Evolutionary conservation across 257 asterid species (phyloP).

Genomic region (Verbascum thapsus): DNA sequence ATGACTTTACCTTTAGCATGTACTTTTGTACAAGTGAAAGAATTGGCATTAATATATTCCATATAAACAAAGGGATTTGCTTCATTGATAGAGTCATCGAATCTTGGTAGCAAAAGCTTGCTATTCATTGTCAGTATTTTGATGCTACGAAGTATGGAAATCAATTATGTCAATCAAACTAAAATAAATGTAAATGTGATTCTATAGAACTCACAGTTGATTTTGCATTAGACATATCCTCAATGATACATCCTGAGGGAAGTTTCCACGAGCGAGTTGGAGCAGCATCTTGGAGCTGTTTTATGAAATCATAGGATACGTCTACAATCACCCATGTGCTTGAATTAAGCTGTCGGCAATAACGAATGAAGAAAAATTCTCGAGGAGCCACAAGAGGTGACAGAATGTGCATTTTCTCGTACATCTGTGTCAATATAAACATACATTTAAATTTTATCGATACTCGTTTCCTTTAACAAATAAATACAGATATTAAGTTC

Average conservation of each 20-base stretch:
- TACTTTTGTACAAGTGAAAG: too few relatives aligned
- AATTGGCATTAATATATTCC: too few relatives aligned
- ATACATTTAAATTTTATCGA: not conserved
- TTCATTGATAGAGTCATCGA: too few relatives aligned
- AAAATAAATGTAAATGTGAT: not conserved
- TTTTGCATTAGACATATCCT: conserved; percentile 57
- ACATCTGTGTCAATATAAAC: conserved; percentile 48
- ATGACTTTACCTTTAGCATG: too few relatives aligned
- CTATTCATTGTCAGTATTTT: not conserved
- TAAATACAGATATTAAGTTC: not conserved
- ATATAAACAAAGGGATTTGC: too few relatives aligned
- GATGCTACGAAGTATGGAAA: not conserved
- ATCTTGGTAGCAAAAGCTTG: too few relatives aligned
- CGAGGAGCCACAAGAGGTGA: conserved; percentile 82
- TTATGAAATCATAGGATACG: conserved; percentile 53
- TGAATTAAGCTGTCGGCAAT: conserved; percentile 48
- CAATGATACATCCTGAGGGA: conserved; percentile 77
- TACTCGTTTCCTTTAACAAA: not conserved
- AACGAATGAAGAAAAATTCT: conserved; percentile 63
- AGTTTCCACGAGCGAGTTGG: conserved; percentile 57
- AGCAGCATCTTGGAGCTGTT: conserved; percentile 40
- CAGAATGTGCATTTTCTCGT: conserved; percentile 56
- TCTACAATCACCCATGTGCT: conserved; percentile 64
- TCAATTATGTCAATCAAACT: not conserved
- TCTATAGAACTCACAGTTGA: conserved; percentile 45